Evolutionary conservation across 148 eudicot genomes (phyloP).

Genomic region (Cornus suecica): DNA sequence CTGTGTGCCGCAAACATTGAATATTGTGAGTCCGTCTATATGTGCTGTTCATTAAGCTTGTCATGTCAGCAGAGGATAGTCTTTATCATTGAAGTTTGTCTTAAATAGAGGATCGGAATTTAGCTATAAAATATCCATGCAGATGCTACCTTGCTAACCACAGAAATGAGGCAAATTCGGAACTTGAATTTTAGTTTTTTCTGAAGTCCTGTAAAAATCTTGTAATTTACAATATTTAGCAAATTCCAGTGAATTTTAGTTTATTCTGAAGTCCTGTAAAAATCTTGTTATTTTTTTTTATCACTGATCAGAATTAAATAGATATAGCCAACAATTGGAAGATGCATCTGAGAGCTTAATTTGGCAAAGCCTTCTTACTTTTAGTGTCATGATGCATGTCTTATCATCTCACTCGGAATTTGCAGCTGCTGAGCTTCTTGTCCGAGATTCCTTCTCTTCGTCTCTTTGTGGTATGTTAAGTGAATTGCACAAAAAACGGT

Average conservation of each 20-base stretch:
- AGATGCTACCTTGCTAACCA: neutral
- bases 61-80: neutral
- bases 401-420: conserved; percentile 6
- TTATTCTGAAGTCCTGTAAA: neutral
- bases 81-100: neutral
- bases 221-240: too few relatives aligned
- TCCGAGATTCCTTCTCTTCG: conserved; percentile 81
- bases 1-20: conserved; percentile 76
- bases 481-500: conserved; percentile 11
- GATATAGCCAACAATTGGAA: neutral
- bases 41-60: neutral
- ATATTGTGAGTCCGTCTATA: conserved; percentile 53
- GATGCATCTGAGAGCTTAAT: neutral
- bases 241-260: neutral
- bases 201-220: neutral
- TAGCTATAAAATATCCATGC: neutral
- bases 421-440: conserved; percentile 85
- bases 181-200: neutral
- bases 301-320: neutral
- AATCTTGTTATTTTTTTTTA: neutral
- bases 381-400: neutral
- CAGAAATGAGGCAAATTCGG: neutral
- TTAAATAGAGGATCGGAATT: neutral
- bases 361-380: neutral
- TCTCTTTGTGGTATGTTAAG: conserved; percentile 73